phyloP scores from a whole-genome alignment of 148 eudicot species.

The Persicaria maculosa region DNA sequence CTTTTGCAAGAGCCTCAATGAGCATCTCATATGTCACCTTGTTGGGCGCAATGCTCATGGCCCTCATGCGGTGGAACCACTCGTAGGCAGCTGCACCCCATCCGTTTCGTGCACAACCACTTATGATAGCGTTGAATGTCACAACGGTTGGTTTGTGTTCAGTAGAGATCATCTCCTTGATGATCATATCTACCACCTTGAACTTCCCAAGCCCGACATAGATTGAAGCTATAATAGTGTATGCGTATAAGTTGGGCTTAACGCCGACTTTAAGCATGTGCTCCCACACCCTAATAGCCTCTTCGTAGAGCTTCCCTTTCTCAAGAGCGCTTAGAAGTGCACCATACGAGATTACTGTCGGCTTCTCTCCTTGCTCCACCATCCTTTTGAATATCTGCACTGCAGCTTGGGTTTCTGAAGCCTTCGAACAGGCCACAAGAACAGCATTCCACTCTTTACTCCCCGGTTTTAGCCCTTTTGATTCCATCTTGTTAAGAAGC shows the following conservation, averaged over 20 bases:
- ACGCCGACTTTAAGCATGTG: slow-evolving; percentile 77
- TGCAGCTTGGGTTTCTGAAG: slow-evolving; percentile 86
- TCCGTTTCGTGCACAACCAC: slow-evolving; percentile 45
- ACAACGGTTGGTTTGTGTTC: slow-evolving; percentile 61
- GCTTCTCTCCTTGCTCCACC: slow-evolving; percentile 78
- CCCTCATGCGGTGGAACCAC: slow-evolving; percentile 72
- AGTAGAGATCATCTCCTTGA: slow-evolving; percentile 56
- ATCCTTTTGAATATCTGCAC: slow-evolving; percentile 66
- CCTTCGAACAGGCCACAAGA: slow-evolving; percentile 92
- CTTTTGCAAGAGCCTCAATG: slow-evolving; percentile 69
- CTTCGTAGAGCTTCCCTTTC: slow-evolving; percentile 73
- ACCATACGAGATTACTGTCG: slow-evolving; percentile 74
- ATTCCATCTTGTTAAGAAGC: slow-evolving; percentile 85
- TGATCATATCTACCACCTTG: slow-evolving; percentile 46
- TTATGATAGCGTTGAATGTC: slow-evolving; percentile 88
- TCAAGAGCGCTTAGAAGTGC: slow-evolving; percentile 94
- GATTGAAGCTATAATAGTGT: slow-evolving; percentile 88
- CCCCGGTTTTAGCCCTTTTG: slow-evolving; percentile 73
- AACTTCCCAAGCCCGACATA: slow-evolving; percentile 69
- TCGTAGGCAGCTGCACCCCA: slow-evolving; percentile 64
- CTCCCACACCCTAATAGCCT: slow-evolving; percentile 77
- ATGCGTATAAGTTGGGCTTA: slow-evolving; percentile 69
- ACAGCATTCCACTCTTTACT: slow-evolving; percentile 88
- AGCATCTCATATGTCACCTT: slow-evolving; percentile 69
- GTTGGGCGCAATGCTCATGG: slow-evolving; percentile 44